phyloP scores from a whole-genome alignment of 129 eudicot species.

The Centrapalus pauciflorus region DNA sequence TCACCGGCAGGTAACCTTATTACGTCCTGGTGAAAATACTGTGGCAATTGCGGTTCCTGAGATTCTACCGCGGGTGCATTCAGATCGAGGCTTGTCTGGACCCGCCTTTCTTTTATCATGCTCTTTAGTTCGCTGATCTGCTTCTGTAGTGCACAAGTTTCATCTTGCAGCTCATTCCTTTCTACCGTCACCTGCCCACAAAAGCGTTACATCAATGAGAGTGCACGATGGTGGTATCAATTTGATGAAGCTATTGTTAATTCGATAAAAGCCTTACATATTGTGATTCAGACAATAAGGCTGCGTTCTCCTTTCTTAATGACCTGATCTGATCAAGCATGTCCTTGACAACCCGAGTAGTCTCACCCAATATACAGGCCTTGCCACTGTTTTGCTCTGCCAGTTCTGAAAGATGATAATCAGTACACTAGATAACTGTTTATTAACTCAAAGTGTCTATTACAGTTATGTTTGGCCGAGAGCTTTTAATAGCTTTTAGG shows the following conservation, averaged over 20 bases:
- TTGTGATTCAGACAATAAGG: conserved; percentile 62
- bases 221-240: not conserved
- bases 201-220: not conserved
- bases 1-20: conserved; percentile 25
- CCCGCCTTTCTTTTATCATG: conserved; percentile 37
- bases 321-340: conserved; percentile 47
- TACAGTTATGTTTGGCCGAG: not conserved
- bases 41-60: conserved; percentile 30
- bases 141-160: conserved; percentile 44
- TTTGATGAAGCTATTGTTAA: not conserved
- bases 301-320: conserved; percentile 62
- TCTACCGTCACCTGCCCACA: conserved; percentile 53
- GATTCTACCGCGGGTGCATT: conserved; percentile 53
- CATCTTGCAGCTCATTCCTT: conserved; percentile 69
- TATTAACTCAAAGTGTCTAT: not conserved
- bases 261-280: conserved; percentile 47
- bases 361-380: conserved; percentile 63
- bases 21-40: conserved; percentile 12
- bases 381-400: conserved; percentile 56
- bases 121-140: conserved; percentile 45
- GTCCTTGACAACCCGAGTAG: conserved; percentile 55
- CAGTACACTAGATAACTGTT: not conserved
- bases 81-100: conserved; percentile 54
- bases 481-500: no score
- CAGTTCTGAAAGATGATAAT: conserved; percentile 39